Evolutionary conservation across 2,329 filamentous ascomycete genomes (phyloP).

Genomic region (Calonectria pseudoturangicola): DNA sequence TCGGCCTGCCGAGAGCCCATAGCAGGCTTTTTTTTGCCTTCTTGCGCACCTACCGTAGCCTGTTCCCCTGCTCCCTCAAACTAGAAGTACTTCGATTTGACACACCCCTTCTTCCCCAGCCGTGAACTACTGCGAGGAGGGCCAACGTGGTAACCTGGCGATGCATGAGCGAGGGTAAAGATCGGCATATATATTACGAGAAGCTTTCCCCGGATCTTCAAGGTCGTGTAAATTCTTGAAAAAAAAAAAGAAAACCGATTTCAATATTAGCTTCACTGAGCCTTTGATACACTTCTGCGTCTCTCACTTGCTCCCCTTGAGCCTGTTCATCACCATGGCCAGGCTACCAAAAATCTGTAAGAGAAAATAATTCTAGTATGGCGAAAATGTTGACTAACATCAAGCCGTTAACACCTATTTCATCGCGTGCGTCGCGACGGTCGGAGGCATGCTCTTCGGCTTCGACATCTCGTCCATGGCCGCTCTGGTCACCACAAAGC

Average conservation of each 20-base stretch:
- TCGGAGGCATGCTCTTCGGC: slow-evolving; percentile 39
- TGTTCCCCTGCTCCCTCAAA: neutral
- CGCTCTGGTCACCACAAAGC: slow-evolving; percentile 37
- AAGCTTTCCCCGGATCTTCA: no score
- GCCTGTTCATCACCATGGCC: neutral
- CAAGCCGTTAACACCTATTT: slow-evolving; percentile 3
- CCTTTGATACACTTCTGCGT: neutral
- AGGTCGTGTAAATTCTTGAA: neutral
- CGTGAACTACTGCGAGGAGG: neutral
- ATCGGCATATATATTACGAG: slow-evolving; percentile 6
- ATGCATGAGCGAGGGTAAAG: neutral
- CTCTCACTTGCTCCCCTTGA: neutral
- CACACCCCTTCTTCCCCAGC: neutral
- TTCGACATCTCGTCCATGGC: slow-evolving; percentile 37
- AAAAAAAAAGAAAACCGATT: neutral
- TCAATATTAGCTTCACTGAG: neutral
- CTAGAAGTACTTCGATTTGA: neutral
- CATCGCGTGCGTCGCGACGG: slow-evolving; percentile 5
- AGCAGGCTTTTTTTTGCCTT: neutral
- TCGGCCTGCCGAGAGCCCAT: neutral
- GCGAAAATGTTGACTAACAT: no score
- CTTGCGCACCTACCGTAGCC: slow-evolving; percentile 12
- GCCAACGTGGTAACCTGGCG: neutral
- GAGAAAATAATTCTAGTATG: neutral
- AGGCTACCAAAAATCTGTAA: slow-evolving; percentile 10